Conservation (phyloP, 78 protist species). For the Dictyostelium purpureum region DNA sequence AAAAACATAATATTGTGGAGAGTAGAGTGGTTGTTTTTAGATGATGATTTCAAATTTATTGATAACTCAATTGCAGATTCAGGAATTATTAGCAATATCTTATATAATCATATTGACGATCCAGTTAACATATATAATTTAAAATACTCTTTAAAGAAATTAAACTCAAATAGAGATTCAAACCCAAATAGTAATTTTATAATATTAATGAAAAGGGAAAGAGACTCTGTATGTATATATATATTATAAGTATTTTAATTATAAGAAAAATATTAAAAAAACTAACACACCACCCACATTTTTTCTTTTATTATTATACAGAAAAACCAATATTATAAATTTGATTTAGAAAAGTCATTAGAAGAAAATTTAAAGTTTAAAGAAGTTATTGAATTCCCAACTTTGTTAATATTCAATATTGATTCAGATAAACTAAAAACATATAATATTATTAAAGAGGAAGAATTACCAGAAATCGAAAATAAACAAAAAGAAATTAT, state of each 20-base stretch:
- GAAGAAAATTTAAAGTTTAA: slow-evolving; percentile 4
- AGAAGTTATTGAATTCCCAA: slow-evolving; percentile 23
- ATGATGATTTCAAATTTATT: slow-evolving; percentile 7
- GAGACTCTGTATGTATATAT: slow-evolving; percentile 2
- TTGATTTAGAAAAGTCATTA: background rate
- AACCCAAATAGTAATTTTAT: background rate
- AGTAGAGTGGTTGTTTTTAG: slow-evolving; percentile 31
- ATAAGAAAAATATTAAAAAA: background rate
- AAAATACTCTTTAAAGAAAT: background rate
- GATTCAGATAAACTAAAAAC: background rate
- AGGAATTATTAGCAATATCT: background rate
- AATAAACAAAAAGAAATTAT: slow-evolving; percentile 14
- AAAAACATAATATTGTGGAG: slow-evolving; percentile 8
- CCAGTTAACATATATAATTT: slow-evolving; percentile 11
- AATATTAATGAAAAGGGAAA: slow-evolving; percentile 32
- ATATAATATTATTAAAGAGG: background rate
- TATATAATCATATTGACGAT: background rate
- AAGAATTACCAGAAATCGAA: background rate
- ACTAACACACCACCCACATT: background rate
- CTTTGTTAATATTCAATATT: background rate
- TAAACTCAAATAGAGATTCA: background rate
- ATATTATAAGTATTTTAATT: background rate
- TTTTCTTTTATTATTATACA: background rate
- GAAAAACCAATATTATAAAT: slow-evolving; percentile 13
- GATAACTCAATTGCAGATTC: background rate